Conservation (phyloP, 2,329 filamentous ascomycete species). For the Phyllosticta citrichinensis region DNA sequence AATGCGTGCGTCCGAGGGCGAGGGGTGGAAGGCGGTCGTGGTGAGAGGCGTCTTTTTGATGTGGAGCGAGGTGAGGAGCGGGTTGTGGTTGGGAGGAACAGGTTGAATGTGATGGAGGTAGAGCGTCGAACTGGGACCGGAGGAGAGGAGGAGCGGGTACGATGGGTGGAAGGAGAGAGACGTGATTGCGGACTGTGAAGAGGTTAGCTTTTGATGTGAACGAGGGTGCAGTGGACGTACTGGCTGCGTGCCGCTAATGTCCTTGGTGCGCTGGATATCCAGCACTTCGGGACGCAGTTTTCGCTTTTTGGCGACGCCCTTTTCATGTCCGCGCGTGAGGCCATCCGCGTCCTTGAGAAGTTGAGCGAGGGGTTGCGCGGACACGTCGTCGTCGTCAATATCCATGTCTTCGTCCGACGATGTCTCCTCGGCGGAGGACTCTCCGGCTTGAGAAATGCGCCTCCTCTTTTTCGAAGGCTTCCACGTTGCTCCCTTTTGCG, state of each 20-base stretch:
- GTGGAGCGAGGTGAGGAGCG: slow-evolving; percentile 81
- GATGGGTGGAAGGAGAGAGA: slow-evolving; percentile 83
- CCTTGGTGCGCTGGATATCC: slow-evolving; percentile 80
- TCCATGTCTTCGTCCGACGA: slow-evolving; percentile 49
- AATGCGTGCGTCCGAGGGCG: slow-evolving; percentile 62
- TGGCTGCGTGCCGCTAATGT: slow-evolving; percentile 69
- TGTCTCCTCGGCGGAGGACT: slow-evolving; percentile 41
- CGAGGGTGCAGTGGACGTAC: slow-evolving; percentile 28
- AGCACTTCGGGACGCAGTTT: slow-evolving; percentile 79
- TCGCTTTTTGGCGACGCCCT: slow-evolving; percentile 46
- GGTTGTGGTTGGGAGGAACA: slow-evolving; percentile 68
- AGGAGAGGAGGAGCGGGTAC: slow-evolving; percentile 80
- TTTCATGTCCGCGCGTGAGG: slow-evolving; percentile 45
- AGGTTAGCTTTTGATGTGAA: slow-evolving; percentile 14
- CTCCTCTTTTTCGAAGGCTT: slow-evolving; percentile 38
- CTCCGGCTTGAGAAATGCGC: slow-evolving; percentile 30
- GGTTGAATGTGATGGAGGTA: slow-evolving; percentile 83
- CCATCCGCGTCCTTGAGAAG: slow-evolving; percentile 67
- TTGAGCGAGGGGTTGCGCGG: slow-evolving; percentile 65
- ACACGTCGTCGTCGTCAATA: slow-evolving; percentile 38
- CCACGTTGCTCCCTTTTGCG: slow-evolving; percentile 29
- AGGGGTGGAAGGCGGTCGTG: slow-evolving; percentile 66
- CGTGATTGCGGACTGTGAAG: slow-evolving; percentile 56
- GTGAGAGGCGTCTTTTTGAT: slow-evolving; percentile 74
- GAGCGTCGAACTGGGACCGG: slow-evolving; percentile 74